These are phyloP conservation scores for thale cress (Arabidopsis thaliana) DNA, from an alignment of 345 rosid species.

Conservation along the genomic window DNA sequence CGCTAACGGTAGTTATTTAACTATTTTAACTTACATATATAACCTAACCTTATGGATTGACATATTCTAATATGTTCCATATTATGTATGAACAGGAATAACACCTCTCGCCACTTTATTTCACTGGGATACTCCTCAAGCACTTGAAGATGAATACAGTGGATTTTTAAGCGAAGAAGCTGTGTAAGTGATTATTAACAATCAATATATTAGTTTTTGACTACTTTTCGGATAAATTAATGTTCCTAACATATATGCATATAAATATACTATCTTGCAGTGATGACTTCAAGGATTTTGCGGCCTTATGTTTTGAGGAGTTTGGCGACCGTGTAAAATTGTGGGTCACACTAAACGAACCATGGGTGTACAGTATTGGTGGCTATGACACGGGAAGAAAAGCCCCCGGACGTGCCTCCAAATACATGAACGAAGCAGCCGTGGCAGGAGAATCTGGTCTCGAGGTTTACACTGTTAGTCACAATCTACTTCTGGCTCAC, in stretches of 20 bases:
- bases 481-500: constrained; percentile 47
- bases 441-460: constrained; percentile 44
- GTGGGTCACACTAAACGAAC: constrained; percentile 54
- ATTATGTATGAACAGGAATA: constrained; percentile 46
- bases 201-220: neutral
- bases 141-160: constrained; percentile 62
- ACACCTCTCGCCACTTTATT: constrained; percentile 61
- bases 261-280: constrained; percentile 26
- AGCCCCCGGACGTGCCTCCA: constrained; percentile 50
- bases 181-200: constrained; percentile 48
- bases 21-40: neutral
- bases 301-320: constrained; percentile 45
- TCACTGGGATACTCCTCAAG: constrained; percentile 71
- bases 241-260: constrained; percentile 20
- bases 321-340: constrained; percentile 54
- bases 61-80: neutral
- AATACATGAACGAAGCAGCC: constrained; percentile 43
- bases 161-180: constrained; percentile 58
- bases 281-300: constrained; percentile 47
- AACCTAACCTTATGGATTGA: neutral
- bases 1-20: constrained; percentile 47
- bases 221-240: neutral
- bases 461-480: constrained; percentile 46
- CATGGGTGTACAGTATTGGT: constrained; percentile 48
- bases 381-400: constrained; percentile 47